Conservation (phyloP, 495 filamentous ascomycete species). For the Xylaria bambusicola region DNA sequence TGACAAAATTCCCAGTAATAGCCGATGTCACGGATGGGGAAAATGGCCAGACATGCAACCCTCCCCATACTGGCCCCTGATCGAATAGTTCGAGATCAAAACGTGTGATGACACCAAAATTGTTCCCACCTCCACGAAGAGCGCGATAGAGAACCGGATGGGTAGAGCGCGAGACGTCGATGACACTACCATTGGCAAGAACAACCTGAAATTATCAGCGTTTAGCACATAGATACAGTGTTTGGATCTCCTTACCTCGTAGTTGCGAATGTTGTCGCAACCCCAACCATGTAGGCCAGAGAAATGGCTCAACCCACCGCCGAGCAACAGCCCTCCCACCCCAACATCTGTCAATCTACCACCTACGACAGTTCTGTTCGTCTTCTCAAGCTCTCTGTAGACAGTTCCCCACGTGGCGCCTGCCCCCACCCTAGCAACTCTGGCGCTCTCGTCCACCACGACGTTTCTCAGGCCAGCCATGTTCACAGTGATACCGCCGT, state of each 20-base stretch:
- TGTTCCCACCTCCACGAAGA: slow-evolving; percentile 59
- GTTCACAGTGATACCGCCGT: too few species aligned
- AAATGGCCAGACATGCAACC: too few species aligned
- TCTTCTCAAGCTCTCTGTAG: slow-evolving; percentile 49
- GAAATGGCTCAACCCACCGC: slow-evolving; percentile 57
- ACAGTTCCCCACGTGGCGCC: slow-evolving; percentile 57
- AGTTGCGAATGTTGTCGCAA: slow-evolving; percentile 54
- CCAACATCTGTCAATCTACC: slow-evolving; percentile 59
- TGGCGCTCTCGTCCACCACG: too few species aligned
- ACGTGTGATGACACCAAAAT: too few species aligned
- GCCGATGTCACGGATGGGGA: too few species aligned
- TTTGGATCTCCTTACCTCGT: slow-evolving; percentile 30
- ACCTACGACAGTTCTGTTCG: slow-evolving; percentile 52
- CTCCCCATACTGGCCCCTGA: too few species aligned
- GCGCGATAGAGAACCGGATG: slow-evolving; percentile 59
- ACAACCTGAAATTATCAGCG: slow-evolving; percentile 31
- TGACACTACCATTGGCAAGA: slow-evolving; percentile 47
- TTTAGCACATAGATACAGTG: too few species aligned
- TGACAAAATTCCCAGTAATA: too few species aligned
- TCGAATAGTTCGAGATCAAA: too few species aligned
- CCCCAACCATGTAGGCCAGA: slow-evolving; percentile 48
- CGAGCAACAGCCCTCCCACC: slow-evolving; percentile 60
- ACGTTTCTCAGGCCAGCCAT: too few species aligned
- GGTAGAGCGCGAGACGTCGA: slow-evolving; percentile 41
- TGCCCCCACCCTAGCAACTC: slow-evolving; percentile 44